These are phyloP conservation scores for Sarocladium strictum DNA, from an alignment of 2,329 filamentous ascomycete species.

Conservation along the genomic window DNA sequence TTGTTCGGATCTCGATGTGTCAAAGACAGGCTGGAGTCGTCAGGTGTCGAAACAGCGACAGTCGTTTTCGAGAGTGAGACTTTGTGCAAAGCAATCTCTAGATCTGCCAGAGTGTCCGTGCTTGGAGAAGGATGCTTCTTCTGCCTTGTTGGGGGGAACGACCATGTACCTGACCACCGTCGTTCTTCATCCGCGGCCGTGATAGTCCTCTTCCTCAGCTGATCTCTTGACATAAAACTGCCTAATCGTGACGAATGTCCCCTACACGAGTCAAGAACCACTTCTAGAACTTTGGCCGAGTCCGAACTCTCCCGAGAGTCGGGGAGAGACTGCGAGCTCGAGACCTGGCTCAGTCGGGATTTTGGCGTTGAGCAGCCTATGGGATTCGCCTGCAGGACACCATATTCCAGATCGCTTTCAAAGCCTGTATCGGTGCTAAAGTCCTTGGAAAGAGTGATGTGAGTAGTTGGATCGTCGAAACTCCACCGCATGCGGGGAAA, in stretches of 20 bases:
- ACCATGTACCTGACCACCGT: neutral
- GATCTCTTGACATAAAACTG: too few relatives aligned
- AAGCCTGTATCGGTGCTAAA: conserved; percentile 34
- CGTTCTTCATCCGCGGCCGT: neutral
- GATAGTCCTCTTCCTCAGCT: neutral
- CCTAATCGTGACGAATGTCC: neutral
- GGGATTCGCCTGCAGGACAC: conserved; percentile 29
- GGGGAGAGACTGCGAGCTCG: neutral
- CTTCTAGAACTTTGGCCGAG: too few relatives aligned
- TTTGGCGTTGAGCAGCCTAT: conserved; percentile 33
- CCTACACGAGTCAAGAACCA: too few relatives aligned
- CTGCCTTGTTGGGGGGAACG: neutral
- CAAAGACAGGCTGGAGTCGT: conserved; percentile 11
- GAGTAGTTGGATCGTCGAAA: conserved; percentile 14
- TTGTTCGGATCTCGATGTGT: conserved; percentile 24
- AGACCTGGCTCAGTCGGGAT: conserved; percentile 16
- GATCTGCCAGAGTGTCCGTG: conserved; percentile 32
- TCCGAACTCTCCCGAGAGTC: neutral
- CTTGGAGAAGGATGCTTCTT: conserved; percentile 42
- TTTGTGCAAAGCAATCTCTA: conserved; percentile 28
- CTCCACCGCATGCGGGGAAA: neutral
- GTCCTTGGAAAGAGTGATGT: neutral
- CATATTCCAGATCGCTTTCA: conserved; percentile 30
- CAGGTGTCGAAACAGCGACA: conserved; percentile 19
- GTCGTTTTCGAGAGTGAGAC: conserved; percentile 24